These are phyloP conservation scores for Lachnellula suecica DNA, from an alignment of 2,329 filamentous ascomycete species.

Conservation along the genomic window DNA sequence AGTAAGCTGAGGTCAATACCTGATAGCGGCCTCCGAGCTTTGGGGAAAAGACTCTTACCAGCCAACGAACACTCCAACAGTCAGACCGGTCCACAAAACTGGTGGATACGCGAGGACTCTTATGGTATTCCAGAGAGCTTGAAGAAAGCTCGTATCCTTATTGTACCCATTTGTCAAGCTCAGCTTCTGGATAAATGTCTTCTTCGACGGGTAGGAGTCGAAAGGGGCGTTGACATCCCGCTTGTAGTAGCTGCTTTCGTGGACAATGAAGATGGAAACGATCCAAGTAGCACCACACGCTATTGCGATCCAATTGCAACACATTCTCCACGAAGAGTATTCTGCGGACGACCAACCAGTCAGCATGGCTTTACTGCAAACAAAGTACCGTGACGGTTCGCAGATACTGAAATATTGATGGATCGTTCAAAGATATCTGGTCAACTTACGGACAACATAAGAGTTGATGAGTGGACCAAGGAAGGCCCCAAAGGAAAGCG, in stretches of 20 bases:
- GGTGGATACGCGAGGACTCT: slow-evolving; percentile 4
- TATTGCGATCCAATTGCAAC: slow-evolving; percentile 28
- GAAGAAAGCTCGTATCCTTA: not conserved
- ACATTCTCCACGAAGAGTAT: slow-evolving; percentile 27
- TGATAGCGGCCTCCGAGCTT: too few species aligned
- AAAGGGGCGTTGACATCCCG: slow-evolving; percentile 7
- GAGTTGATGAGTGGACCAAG: slow-evolving; percentile 37
- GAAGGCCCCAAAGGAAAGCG: slow-evolving; percentile 36
- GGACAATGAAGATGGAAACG: slow-evolving; percentile 24
- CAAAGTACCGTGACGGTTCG: too few species aligned
- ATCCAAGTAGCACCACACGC: slow-evolving; percentile 25
- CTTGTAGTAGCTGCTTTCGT: slow-evolving; percentile 24
- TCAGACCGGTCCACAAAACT: slow-evolving; percentile 4
- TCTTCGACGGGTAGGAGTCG: slow-evolving; percentile 3
- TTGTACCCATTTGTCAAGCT: slow-evolving; percentile 12
- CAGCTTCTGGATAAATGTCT: slow-evolving; percentile 2
- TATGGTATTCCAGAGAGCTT: not conserved
- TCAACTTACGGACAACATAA: slow-evolving; percentile 26
- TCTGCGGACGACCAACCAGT: too few species aligned
- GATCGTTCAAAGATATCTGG: too few species aligned
- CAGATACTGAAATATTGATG: too few species aligned
- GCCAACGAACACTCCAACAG: slow-evolving; percentile 3
- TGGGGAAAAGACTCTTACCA: slow-evolving; percentile 1
- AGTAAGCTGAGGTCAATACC: not conserved
- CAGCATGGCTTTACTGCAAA: too few species aligned